Conservation (phyloP, 2,329 filamentous ascomycete species). For the Ambrosiella cleistominuta region DNA sequence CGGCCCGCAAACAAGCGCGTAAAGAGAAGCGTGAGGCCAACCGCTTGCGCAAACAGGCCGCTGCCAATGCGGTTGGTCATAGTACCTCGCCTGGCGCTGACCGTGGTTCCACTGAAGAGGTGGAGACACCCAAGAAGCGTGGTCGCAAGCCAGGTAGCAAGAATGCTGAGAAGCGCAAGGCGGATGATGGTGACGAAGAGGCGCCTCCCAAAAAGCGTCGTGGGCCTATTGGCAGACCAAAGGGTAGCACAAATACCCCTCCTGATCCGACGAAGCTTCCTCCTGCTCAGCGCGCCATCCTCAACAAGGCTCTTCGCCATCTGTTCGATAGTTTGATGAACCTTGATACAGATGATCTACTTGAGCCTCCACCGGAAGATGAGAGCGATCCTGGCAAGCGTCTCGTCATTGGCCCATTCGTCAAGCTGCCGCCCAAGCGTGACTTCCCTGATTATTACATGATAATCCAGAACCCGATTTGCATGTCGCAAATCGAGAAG, state of each 20-base stretch:
- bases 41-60: slow-evolving; percentile 41
- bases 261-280: slow-evolving; percentile 32
- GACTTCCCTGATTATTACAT: slow-evolving; percentile 92
- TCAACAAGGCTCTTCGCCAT: slow-evolving; percentile 62
- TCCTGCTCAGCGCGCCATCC: slow-evolving; percentile 50
- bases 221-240: slow-evolving; percentile 51
- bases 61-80: slow-evolving; percentile 24
- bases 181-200: slow-evolving; percentile 58
- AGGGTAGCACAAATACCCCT: slow-evolving; percentile 29
- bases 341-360: slow-evolving; percentile 60
- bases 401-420: slow-evolving; percentile 81
- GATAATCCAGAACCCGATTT: slow-evolving; percentile 81
- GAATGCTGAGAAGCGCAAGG: slow-evolving; percentile 68
- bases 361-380: slow-evolving; percentile 33
- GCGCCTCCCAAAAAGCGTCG: slow-evolving; percentile 64
- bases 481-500: slow-evolving; percentile 85
- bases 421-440: slow-evolving; percentile 75
- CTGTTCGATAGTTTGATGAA: slow-evolving; percentile 69
- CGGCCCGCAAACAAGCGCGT: slow-evolving; percentile 71
- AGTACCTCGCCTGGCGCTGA: slow-evolving; percentile 60
- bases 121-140: slow-evolving; percentile 53
- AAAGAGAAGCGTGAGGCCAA: slow-evolving; percentile 67
- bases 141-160: slow-evolving; percentile 61
- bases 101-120: slow-evolving; percentile 65
- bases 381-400: slow-evolving; percentile 45